A percentile compares a stretch with the other conserved stretches of the same genome.
Conservation (phyloP, 2,329 filamentous ascomycete species). For the Nemania sp. region DNA sequence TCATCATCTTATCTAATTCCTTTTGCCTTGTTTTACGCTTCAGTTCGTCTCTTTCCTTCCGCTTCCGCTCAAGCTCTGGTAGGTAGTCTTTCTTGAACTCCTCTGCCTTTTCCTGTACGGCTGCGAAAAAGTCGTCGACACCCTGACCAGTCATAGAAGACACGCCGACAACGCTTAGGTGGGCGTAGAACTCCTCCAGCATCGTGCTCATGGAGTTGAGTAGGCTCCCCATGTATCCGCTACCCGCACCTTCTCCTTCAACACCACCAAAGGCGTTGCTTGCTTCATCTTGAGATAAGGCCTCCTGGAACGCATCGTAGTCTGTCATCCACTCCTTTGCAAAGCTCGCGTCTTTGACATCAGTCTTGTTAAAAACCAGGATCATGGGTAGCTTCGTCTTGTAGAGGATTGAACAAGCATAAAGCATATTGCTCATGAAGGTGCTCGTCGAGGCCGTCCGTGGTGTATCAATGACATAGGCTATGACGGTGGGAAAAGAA, state of each 20-base stretch:
- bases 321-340: conserved; percentile 99
- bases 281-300: conserved; percentile 83
- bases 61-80: conserved; percentile 86
- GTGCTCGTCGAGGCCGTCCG: conserved; percentile 92
- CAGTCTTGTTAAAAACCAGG: conserved; percentile 98
- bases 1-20: conserved; percentile 93
- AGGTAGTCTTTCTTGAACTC: conserved; percentile 94
- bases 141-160: conserved; percentile 93
- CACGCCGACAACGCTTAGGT: conserved; percentile 92
- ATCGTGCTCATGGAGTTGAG: conserved; percentile 98
- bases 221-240: conserved; percentile 95
- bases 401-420: conserved; percentile 98
- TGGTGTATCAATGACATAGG: conserved; percentile 97
- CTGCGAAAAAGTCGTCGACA: conserved; percentile 92
- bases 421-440: conserved; percentile 99
- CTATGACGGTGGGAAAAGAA: conserved; percentile 95
- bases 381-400: conserved; percentile 99
- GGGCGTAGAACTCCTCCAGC: conserved; percentile 96
- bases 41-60: conserved; percentile 78
- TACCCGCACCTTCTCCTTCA: conserved; percentile 78
- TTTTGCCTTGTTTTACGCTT: conserved; percentile 79
- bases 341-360: conserved; percentile 90
- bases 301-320: conserved; percentile 93
- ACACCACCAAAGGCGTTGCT: conserved; percentile 79
- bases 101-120: conserved; percentile 85